Percentiles rank a stretch among this genome's conserved stretches.
Conservation (phyloP, 179 eudicot genomes). For the Gypsophila paniculata region DNA sequence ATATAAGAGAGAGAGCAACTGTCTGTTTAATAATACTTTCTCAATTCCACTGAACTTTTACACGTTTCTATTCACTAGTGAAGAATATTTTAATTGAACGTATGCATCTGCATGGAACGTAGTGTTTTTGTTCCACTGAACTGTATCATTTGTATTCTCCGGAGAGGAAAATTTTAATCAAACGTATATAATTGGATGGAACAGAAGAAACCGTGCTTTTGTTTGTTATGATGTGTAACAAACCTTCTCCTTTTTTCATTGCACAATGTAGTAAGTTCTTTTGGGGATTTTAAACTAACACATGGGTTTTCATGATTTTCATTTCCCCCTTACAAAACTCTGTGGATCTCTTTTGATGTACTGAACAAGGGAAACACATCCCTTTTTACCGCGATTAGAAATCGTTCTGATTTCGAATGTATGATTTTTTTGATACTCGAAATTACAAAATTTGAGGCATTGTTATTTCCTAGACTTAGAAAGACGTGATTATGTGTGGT, state of each 20-base stretch:
- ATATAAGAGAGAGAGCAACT: slow-evolving; percentile 14
- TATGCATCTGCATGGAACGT: no score
- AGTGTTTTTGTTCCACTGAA: no score
- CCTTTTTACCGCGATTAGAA: slow-evolving; percentile 25
- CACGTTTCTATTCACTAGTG: no score
- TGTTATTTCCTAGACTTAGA: not conserved
- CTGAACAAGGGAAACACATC: slow-evolving; percentile 25
- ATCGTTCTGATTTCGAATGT: not conserved
- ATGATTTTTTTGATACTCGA: not conserved
- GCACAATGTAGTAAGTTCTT: slow-evolving; percentile 21
- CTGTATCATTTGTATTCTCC: no score
- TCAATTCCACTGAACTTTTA: no score
- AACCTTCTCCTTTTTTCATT: slow-evolving; percentile 25
- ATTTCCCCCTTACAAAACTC: slow-evolving; percentile 14
- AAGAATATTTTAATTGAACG: no score
- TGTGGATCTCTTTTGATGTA: slow-evolving; percentile 19
- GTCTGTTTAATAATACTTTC: slow-evolving; percentile 8
- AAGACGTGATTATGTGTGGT: not conserved
- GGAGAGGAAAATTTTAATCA: no score
- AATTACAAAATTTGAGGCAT: no score
- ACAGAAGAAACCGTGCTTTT: not conserved
- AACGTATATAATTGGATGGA: no score
- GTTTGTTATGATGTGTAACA: slow-evolving; percentile 23
- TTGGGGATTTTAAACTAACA: slow-evolving; percentile 20
- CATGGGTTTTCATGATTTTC: slow-evolving; percentile 30